Evolutionary conservation across 148 eudicot genomes (phyloP), one percentile per base, ranked within the genome.

Genomic region (Bassia scoparia): DNA sequence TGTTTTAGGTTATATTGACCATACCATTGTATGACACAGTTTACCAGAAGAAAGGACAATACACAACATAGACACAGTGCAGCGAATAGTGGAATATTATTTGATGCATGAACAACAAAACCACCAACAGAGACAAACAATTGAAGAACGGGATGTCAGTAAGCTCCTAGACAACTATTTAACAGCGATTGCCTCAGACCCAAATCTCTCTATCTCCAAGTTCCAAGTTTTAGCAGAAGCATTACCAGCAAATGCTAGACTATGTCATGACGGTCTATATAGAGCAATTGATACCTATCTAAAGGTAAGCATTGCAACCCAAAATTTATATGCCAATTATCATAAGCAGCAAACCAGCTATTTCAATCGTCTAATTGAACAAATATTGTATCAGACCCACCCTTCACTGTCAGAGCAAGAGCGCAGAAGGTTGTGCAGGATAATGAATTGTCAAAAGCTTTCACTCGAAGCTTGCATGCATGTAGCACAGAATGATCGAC

Each of bases 391-490:
- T 44, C 78, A 92, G 97, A 77, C 83, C 48, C 97, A 90, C 83
- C 92, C 93, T 62, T 79, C 85, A 27, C 73, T 83, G 55, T 79
- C 91, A 55, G 96, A 92, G 62, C 88, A 92, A 24, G 96, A 90
- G n/a, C 73, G 89, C 69, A 86, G 83, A 81, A 79, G 90, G 73
- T 61, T 88, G 44, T 90, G 91, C 83, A 84, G 77, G 70, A 68
- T 86, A 72, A 87, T 90, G 90, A 65, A 83, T 62, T 84, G 89
- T 27, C 81, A 81, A 71, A 88, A 86, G 84, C 86, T 87, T 20
- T 90, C n/a, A n/a, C 93, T 83, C 58, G 96, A 90, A 72, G 96
- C 88, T 54, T 92, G 96, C 69, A 79, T 83, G 74, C 96, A 88
- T 76, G 91, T 88, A 56, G 96, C 91, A n/a, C 96, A 90, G 74